phyloP scores from a whole-genome alignment of 2,329 filamentous ascomycete species.

The Coleophoma crateriformis region DNA sequence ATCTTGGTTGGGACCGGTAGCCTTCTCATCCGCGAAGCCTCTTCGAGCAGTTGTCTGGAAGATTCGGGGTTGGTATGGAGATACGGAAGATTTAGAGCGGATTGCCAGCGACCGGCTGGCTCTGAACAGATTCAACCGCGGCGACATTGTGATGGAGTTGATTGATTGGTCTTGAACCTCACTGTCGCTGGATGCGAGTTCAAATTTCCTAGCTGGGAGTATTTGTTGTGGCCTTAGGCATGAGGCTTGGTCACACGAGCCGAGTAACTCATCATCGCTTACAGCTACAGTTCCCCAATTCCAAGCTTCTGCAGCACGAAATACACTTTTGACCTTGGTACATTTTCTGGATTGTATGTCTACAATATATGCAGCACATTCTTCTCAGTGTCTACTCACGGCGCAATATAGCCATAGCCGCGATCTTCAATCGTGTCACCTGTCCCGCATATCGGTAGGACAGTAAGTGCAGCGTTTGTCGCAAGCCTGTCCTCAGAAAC shows the following conservation, averaged over 20 bases:
- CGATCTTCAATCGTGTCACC: too few species aligned
- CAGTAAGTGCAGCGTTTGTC: too few species aligned
- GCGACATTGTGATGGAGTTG: slow-evolving; percentile 40
- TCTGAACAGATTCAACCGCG: slow-evolving; percentile 44
- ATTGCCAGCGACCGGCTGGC: slow-evolving; percentile 36
- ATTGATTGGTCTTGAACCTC: not conserved
- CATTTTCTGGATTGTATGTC: too few species aligned
- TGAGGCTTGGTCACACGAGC: not conserved
- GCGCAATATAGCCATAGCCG: too few species aligned
- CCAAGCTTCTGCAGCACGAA: too few species aligned
- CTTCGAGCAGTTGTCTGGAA: slow-evolving; percentile 17
- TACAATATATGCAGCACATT: too few species aligned
- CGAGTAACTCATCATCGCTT: not conserved
- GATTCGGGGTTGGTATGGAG: slow-evolving; percentile 19
- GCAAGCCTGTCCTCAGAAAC: too few species aligned
- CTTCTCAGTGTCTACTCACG: too few species aligned
- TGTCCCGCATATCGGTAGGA: too few species aligned
- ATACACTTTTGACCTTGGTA: too few species aligned
- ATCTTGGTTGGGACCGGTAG: slow-evolving; percentile 40
- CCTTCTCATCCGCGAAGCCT: slow-evolving; percentile 23
- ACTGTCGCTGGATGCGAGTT: slow-evolving; percentile 1
- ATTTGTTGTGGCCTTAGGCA: not conserved
- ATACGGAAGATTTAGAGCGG: slow-evolving; percentile 30
- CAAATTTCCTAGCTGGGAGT: not conserved
- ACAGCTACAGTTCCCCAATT: too few species aligned